Evolutionary conservation across 306 rosid species (phyloP).

Genomic region (Nissolia schottii): DNA sequence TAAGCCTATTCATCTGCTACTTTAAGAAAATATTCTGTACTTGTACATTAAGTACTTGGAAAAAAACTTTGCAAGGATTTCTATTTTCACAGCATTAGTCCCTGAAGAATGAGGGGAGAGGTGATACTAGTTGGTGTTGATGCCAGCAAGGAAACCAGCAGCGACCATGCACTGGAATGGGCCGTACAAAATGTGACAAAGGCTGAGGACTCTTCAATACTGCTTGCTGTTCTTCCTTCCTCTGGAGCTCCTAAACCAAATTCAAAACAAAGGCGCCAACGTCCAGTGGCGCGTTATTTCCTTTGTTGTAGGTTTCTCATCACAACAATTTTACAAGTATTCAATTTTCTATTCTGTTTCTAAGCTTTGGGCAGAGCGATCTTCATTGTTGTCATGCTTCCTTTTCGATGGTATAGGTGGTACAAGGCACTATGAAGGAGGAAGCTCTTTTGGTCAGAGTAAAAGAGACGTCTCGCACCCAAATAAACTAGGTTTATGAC

Average conservation of each 20-base stretch:
- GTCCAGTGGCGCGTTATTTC: conserved; percentile 6
- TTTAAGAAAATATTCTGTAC: background rate
- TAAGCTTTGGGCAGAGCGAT: background rate
- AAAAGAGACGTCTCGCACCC: background rate
- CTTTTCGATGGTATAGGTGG: conserved; percentile 4
- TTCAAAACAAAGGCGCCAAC: background rate
- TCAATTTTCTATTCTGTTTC: background rate
- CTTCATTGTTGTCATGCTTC: background rate
- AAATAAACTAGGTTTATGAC: background rate
- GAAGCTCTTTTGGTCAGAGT: background rate
- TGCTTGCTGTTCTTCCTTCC: conserved; percentile 27
- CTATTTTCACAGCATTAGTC: background rate
- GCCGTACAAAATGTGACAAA: conserved; percentile 7
- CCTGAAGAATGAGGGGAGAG: conserved; percentile 11
- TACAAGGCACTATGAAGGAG: background rate
- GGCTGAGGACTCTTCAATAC: conserved; percentile 11
- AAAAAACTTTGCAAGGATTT: background rate
- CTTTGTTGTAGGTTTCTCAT: conserved; percentile 1
- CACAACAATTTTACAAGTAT: background rate
- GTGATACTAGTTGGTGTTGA: conserved; percentile 28
- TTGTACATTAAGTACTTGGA: background rate
- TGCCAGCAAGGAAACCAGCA: conserved; percentile 17
- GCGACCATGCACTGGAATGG: conserved; percentile 24
- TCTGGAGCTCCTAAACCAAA: background rate
- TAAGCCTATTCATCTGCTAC: background rate